phyloP scores from a whole-genome alignment of 441 rosid genomes.

The Dalechampia spathulata region DNA sequence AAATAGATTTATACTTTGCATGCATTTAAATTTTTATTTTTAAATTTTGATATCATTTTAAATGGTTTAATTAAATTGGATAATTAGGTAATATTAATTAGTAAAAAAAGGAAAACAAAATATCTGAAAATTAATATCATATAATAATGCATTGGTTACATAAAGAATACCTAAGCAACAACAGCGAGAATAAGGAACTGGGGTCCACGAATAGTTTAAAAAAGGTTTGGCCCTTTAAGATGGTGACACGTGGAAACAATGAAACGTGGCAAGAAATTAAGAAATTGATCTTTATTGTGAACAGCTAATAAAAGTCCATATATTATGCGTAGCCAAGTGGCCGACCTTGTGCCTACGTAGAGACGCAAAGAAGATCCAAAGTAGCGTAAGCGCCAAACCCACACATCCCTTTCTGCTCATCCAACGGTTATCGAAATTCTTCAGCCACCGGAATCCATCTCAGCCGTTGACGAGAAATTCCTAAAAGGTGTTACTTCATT shows the following conservation, averaged over 20 bases:
- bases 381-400: constrained; percentile 43
- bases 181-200: neutral
- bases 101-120: neutral
- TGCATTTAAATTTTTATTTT: too few relatives aligned
- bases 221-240: constrained; percentile 1
- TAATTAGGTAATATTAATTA: too few relatives aligned
- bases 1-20: too few relatives aligned
- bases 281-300: constrained; percentile 16
- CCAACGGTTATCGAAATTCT: constrained; percentile 14
- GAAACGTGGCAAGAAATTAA: constrained; percentile 17
- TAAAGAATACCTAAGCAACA: neutral
- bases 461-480: constrained; percentile 20
- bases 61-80: too few relatives aligned
- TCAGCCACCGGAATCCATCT: constrained; percentile 33
- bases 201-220: neutral
- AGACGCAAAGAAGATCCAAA: constrained; percentile 38
- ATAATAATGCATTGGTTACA: neutral
- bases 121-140: neutral
- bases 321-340: constrained; percentile 29
- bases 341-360: constrained; percentile 36
- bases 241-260: constrained; percentile 12
- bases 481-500: constrained; percentile 12
- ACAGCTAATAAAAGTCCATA: constrained; percentile 17
- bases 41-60: too few relatives aligned
- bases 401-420: constrained; percentile 24